A percentile compares a stretch with the other conserved stretches of the same genome.
Evolutionary conservation across 306 rosid species (phyloP).

Genomic region (Amphicarpaea edgeworthii): DNA sequence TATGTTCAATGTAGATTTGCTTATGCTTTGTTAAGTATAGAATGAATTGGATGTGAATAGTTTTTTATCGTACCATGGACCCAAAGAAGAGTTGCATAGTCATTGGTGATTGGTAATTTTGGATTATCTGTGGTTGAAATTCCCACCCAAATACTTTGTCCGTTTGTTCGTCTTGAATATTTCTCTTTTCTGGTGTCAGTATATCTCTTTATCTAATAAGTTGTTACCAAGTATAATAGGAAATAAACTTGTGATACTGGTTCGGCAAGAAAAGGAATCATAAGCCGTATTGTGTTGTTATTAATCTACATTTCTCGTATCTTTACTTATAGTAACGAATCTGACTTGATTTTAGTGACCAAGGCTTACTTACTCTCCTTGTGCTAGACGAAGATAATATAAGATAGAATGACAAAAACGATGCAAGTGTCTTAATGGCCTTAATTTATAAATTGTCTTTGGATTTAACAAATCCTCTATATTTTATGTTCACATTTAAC

Average conservation of each 20-base stretch:
- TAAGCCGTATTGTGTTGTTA: no score
- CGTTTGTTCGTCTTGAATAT: background rate
- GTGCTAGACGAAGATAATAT: no score
- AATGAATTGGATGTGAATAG: slow-evolving; percentile 29
- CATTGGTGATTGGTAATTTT: background rate
- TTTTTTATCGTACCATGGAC: slow-evolving; percentile 32
- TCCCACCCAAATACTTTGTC: background rate
- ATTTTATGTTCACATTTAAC: no score
- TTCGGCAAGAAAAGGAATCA: no score
- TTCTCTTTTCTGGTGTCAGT: background rate
- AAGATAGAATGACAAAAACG: no score
- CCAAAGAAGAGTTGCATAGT: background rate
- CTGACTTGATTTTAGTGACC: background rate
- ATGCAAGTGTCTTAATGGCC: no score
- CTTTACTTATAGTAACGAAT: background rate
- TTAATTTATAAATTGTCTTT: no score
- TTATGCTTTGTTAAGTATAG: background rate
- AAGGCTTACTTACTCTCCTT: no score
- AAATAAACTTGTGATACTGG: no score
- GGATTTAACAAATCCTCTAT: no score
- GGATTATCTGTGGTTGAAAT: slow-evolving; percentile 14
- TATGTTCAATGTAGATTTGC: slow-evolving; percentile 30
- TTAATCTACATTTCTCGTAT: no score
- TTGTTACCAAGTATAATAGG: no score
- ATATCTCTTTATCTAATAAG: slow-evolving; percentile 1